Evolutionary conservation across 371 early-diverging fungal species (phyloP), one percentile per base, ranked within the genome.

Genomic region (Mucor racemosus): DNA sequence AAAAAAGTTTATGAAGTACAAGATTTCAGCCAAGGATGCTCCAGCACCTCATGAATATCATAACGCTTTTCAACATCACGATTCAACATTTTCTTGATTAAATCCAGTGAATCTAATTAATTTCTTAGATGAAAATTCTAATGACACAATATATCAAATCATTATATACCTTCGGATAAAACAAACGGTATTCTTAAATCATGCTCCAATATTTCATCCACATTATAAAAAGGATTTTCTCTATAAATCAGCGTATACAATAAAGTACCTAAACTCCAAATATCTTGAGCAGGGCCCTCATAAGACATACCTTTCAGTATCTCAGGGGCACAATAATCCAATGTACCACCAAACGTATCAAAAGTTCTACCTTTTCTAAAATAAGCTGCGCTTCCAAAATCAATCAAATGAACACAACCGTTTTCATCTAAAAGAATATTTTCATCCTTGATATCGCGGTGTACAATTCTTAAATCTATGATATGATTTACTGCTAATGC

Each of bases 251-350:
- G 77, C 5, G 91, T 91, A 68, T 88, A 94, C 58, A 94, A 65
- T 40, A 94, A 76, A 46, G 92, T 80, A 1, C 93, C 93, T 4
- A 90, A 65, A 1, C 91, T 85, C 92, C 94, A 94, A 38, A 90
- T 84, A 68, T 94, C 94, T 67, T 90, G 92, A 39, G 87, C 89
- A 46, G 78, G 80, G 0, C 89, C 90, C 36, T 84, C 80, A 63
- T 91, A 91, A 56, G 82, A 77, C 41, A 84, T 74, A 44, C 91
- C 91, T 19, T 77, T 72, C 38, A 90, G 60, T 0, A 90, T 77
- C 68, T 91, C 91, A 3, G 91, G 90, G 6, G 91, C 84, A 31
- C 85, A 86, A 68, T 87, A 91, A 19, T 87, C 88, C 15, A 88
- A 60, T 3, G 91, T 91, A 6, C 91, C 91, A 13, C 80, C 83